Percentiles rank a stretch among this genome's conserved stretches.
Evolutionary conservation across 2,329 filamentous ascomycete species (phyloP).

Genomic region (Fusarium devonianum): DNA sequence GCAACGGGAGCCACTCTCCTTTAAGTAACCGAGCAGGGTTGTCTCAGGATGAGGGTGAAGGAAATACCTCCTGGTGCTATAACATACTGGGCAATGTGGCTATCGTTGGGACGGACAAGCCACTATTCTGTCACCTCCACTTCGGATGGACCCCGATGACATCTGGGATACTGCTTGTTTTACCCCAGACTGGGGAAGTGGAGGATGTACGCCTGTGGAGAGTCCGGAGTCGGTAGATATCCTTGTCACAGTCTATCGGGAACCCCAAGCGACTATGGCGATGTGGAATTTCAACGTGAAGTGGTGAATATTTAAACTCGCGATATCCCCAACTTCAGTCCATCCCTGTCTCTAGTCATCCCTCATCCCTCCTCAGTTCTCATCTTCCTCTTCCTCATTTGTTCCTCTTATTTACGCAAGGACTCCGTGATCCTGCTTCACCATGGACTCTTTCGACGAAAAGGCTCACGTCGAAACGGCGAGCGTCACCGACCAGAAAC

Average conservation of each 20-base stretch:
- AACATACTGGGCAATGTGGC: no score
- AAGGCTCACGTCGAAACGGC: background rate
- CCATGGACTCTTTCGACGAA: slow-evolving; percentile 11
- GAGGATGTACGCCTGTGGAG: background rate
- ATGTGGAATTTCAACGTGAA: no score
- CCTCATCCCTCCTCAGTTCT: background rate
- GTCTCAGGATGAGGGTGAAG: no score
- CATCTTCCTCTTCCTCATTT: no score
- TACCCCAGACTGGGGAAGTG: slow-evolving; percentile 7
- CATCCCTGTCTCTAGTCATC: background rate
- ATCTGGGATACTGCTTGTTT: background rate
- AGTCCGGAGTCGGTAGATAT: no score
- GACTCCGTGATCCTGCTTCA: background rate
- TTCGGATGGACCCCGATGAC: background rate
- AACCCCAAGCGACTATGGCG: no score
- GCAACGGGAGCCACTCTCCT: no score
- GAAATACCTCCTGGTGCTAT: no score
- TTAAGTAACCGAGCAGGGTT: no score
- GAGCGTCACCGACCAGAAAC: slow-evolving; percentile 1
- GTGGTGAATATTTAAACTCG: slow-evolving; percentile 7
- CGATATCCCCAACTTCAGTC: background rate
- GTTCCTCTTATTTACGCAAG: background rate
- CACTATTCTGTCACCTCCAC: no score
- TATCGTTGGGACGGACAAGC: no score
- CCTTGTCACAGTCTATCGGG: no score